These are phyloP conservation scores for Dioszegia hungarica DNA, from an alignment of 768 basidiomycete genomes.

Conservation along the genomic window DNA sequence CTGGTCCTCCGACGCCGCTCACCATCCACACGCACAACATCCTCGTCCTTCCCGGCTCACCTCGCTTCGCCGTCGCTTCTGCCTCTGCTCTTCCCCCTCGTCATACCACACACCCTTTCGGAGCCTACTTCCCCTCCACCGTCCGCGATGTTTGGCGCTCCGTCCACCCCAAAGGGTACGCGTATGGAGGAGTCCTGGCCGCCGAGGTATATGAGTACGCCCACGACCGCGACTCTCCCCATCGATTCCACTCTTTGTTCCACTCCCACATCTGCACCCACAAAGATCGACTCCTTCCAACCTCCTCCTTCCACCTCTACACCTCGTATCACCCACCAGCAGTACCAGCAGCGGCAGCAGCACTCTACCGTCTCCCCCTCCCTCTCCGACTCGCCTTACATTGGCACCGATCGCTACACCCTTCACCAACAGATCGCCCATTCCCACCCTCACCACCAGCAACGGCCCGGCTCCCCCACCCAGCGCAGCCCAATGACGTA, in stretches of 20 bases:
- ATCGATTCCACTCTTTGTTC: constrained; percentile 8
- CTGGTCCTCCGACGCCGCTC: neutral
- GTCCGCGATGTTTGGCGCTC: constrained; percentile 19
- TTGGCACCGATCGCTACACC: neutral
- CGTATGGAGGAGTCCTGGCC: constrained; percentile 2
- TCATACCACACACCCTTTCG: neutral
- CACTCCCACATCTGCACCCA: constrained; percentile 7
- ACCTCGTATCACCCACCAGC: neutral
- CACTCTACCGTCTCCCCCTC: neutral
- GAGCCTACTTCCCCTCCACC: neutral
- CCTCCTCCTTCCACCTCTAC: constrained; percentile 1
- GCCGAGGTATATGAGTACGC: constrained; percentile 18
- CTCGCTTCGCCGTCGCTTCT: neutral
- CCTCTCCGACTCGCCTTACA: constrained; percentile 3
- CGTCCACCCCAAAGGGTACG: constrained; percentile 9
- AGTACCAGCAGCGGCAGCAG: neutral
- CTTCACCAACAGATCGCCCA: neutral
- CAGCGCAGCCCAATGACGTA: constrained; percentile 17
- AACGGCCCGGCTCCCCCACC: neutral
- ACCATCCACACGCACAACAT: neutral
- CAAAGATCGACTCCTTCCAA: constrained; percentile 1
- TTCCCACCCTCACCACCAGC: no score
- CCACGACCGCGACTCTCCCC: constrained; percentile 1
- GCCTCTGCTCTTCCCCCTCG: neutral
- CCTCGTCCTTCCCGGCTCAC: neutral